These are phyloP conservation scores for Kwoniella newhampshirensis DNA, from an alignment of 768 basidiomycete species.

Conservation along the genomic window DNA sequence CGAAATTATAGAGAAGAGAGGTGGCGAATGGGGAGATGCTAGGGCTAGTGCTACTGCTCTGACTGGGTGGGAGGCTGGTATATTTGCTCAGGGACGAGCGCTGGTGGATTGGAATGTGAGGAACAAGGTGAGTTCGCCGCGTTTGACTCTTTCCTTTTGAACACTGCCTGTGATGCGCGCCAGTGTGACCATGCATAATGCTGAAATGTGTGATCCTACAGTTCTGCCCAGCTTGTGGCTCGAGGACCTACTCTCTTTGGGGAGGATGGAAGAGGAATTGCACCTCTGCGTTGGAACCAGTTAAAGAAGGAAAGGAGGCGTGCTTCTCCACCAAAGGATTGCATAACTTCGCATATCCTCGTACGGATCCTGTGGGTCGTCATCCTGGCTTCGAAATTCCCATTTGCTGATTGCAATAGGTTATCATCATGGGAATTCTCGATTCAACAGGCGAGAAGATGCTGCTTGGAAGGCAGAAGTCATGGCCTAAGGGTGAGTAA, in stretches of 20 bases:
- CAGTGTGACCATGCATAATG: no score
- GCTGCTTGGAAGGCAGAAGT: constrained; percentile 73
- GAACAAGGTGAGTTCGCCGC: constrained; percentile 67
- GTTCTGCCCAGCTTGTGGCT: constrained; percentile 89
- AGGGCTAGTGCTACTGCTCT: constrained; percentile 54
- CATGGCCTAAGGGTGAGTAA: constrained; percentile 53
- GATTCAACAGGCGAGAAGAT: constrained; percentile 78
- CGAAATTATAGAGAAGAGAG: constrained; percentile 49
- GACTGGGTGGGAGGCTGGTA: constrained; percentile 65
- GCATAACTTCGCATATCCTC: constrained; percentile 67
- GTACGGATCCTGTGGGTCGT: constrained; percentile 48
- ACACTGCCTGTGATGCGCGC: no score
- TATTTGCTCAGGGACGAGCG: constrained; percentile 75
- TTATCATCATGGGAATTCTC: constrained; percentile 85
- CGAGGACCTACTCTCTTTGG: constrained; percentile 79
- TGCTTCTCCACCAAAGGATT: constrained; percentile 66
- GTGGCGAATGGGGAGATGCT: constrained; percentile 55
- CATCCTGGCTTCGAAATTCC: background rate
- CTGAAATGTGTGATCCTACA: no score
- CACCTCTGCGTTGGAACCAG: constrained; percentile 54
- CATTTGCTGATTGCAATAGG: constrained; percentile 58
- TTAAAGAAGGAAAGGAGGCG: constrained; percentile 35
- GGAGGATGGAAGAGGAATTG: constrained; percentile 94
- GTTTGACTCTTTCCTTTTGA: background rate
- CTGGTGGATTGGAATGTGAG: constrained; percentile 91